A percentile compares a stretch with the other conserved stretches of the same genome.
Evolutionary conservation across 2,329 filamentous ascomycete species (phyloP).

Genomic region (Pezicula radicicola): DNA sequence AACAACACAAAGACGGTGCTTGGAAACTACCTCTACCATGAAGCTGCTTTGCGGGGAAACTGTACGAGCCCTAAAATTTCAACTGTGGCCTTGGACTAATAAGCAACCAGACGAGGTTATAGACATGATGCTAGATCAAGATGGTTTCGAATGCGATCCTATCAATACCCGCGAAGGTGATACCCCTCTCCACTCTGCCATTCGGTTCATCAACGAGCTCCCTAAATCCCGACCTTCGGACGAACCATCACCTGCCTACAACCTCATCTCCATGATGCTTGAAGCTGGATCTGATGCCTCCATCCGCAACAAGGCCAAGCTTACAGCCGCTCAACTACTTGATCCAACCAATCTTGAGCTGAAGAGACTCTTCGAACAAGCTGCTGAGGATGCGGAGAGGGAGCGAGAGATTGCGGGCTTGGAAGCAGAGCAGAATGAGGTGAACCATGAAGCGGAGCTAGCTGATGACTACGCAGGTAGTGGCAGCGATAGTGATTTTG

Average conservation of each 20-base stretch:
- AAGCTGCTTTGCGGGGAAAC: constrained; percentile 81
- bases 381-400: constrained; percentile 63
- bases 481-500: constrained; percentile 57
- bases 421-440: constrained; percentile 6
- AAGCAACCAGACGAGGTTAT: constrained; percentile 66
- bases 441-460: constrained; percentile 14
- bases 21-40: constrained; percentile 86
- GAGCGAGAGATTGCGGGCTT: constrained; percentile 52
- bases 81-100: not conserved
- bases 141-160: constrained; percentile 82
- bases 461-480: constrained; percentile 54
- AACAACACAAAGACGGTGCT: constrained; percentile 83
- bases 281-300: constrained; percentile 70
- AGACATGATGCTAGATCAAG: constrained; percentile 78
- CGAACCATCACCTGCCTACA: constrained; percentile 62
- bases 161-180: constrained; percentile 68
- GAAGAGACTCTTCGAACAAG: constrained; percentile 61
- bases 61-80: constrained; percentile 52
- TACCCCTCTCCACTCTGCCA: constrained; percentile 75
- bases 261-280: constrained; percentile 75
- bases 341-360: constrained; percentile 67
- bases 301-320: constrained; percentile 68
- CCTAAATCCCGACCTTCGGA: constrained; percentile 37
- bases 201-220: constrained; percentile 73
- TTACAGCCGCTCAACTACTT: constrained; percentile 69